A percentile compares a stretch with the other conserved stretches of the same genome.
Conservation (phyloP, 352 stramenopile genomes). For the Pythium rishiriense region DNA sequence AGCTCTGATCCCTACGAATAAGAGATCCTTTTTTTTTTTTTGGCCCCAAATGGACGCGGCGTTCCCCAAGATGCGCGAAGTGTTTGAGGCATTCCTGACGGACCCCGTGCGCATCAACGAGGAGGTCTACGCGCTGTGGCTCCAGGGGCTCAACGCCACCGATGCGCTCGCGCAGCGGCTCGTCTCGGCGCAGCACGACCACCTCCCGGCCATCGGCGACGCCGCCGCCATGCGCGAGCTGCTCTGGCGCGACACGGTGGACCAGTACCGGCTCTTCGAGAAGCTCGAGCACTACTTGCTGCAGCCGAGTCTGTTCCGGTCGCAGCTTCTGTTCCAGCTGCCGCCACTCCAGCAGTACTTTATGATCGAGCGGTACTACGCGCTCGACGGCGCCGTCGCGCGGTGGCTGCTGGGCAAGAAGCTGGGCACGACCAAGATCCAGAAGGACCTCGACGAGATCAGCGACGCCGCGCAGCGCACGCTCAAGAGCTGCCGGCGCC, state of each 20-base stretch:
- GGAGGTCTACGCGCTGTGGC: slow-evolving; percentile 76
- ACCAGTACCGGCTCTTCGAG: slow-evolving; percentile 85
- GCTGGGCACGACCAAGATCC: slow-evolving; percentile 64
- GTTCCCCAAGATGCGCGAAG: slow-evolving; percentile 58
- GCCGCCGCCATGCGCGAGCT: slow-evolving; percentile 61
- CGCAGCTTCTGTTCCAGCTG: slow-evolving; percentile 83
- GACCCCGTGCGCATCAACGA: slow-evolving; percentile 80
- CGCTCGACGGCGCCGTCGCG: slow-evolving; percentile 63
- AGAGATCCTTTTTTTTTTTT: too few species aligned
- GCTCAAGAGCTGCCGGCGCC: slow-evolving; percentile 71
- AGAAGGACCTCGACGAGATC: slow-evolving; percentile 88
- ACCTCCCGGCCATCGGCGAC: slow-evolving; percentile 54
- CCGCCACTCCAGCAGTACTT: slow-evolving; percentile 73
- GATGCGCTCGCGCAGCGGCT: slow-evolving; percentile 58
- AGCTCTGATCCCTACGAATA: too few species aligned
- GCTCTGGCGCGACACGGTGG: slow-evolving; percentile 75
- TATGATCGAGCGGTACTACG: slow-evolving; percentile 84
- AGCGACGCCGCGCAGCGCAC: slow-evolving; percentile 63
- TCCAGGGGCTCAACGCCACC: slow-evolving; percentile 66
- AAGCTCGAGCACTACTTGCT: slow-evolving; percentile 84
- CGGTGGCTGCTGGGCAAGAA: slow-evolving; percentile 82
- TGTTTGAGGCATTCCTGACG: slow-evolving; percentile 83
- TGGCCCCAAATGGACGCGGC: slow-evolving; percentile 3
- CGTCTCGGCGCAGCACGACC: slow-evolving; percentile 37
- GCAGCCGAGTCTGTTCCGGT: slow-evolving; percentile 76